Base-by-base conservation (phyloP, 2,329 filamentous ascomycete genomes). In the Ceratocystis smalleyi region DNA sequence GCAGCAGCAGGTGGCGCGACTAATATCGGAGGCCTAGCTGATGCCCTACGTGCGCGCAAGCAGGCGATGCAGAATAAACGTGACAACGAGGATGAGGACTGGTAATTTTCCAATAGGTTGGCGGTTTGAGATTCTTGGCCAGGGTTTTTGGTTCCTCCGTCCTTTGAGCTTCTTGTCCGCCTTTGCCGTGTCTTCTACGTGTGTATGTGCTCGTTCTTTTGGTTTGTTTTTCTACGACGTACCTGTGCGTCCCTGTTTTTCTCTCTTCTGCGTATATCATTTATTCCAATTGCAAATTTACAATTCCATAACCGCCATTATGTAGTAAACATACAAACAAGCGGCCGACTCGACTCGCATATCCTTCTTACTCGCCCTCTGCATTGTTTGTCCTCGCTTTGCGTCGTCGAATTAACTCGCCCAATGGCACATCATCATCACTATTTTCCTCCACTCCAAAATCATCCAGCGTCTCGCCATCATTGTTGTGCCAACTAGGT, bases 11-110 rank as follows among this genome's bases (percentile, higher is more conserved):
- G 61, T 80, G 81, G 62, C 89, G 90, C 87, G 3, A 86, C 87
- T 2, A 90, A 82, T 45, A 82, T 85, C 15, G 87, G 86, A 60
- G 88, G 87, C 57, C 75, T 94, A 69, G 89, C 89, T 1, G 88
- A 91, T 72, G 88, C 88, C n/a, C 75, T 94, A 69, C 77, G 88
- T 69, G 86, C 87, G 54, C 79, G 89, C 70, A 87, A 91, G 77
- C 84, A 83, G 68, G 87, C 86, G 5, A 89, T 90, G 85, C 84
- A 85, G 70, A 83, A 81, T 70, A 83, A 83, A 73, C 78, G 82
- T 65, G 81, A 85, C 22, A 84, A 87, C 19, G 85, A 88, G 59
- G 85, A 87, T 68, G 85, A 87, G 68, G 84, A 89, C 71, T 88
- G 85, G 85, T 88, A 72, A 22, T 51, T 51, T 22, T 51, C 2